A percentile compares a stretch with the other conserved stretches of the same genome.
Evolutionary conservation across 73 alveolate genomes (phyloP).

Genomic region (Paramecium octaurelia): DNA sequence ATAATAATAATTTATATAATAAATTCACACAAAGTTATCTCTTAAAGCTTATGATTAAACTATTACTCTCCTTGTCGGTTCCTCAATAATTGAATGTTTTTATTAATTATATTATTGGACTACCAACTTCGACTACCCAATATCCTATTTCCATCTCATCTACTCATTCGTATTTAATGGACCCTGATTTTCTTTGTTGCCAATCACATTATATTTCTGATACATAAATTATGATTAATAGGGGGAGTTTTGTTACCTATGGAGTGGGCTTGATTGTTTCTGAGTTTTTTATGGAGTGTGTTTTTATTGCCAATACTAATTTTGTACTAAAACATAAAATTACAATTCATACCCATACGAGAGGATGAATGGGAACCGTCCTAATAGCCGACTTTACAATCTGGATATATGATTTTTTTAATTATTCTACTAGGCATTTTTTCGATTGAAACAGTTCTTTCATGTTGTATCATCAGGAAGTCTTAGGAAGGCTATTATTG

Average conservation of each 20-base stretch:
- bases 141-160: background rate
- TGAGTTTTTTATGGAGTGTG: background rate
- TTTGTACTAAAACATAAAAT: background rate
- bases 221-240: background rate
- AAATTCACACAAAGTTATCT: slow-evolving; percentile 9
- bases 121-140: background rate
- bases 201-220: background rate
- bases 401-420: background rate
- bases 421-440: background rate
- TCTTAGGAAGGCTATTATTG: background rate
- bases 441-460: background rate
- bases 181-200: background rate
- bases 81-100: background rate
- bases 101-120: background rate
- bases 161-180: background rate
- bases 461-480: background rate
- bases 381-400: background rate
- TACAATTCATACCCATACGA: background rate
- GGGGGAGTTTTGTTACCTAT: background rate
- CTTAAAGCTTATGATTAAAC: background rate
- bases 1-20: background rate
- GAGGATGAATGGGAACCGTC: slow-evolving; percentile 33
- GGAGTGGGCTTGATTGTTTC: background rate
- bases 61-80: background rate
- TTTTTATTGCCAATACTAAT: background rate